Percentiles rank a stretch among this genome's conserved stretches.
These are phyloP conservation scores for Cryptomeria japonica DNA, from an alignment of 75 land plant species.

Conservation along the genomic window DNA sequence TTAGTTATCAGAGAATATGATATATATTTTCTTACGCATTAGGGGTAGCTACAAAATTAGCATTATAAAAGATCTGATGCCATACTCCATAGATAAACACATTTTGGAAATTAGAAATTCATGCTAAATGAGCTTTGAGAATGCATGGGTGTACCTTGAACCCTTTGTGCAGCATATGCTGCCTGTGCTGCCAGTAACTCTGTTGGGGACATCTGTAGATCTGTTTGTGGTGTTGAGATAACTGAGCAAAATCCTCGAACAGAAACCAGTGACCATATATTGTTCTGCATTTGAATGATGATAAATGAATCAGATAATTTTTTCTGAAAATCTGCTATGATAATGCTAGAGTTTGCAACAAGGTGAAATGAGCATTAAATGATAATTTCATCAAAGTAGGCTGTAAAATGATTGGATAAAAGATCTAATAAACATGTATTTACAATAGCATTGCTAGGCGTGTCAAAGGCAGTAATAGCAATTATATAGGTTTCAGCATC, in stretches of 20 bases:
- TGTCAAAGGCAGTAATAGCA: neutral
- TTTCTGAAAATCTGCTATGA: neutral
- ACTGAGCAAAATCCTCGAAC: constrained; percentile 9
- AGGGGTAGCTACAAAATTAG: constrained; percentile 1
- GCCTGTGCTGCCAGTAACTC: constrained; percentile 6
- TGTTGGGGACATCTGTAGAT: neutral
- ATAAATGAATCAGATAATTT: neutral
- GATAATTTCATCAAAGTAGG: neutral
- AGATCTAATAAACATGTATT: neutral
- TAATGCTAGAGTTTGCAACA: neutral
- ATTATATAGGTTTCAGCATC: neutral
- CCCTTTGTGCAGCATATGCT: constrained; percentile 6
- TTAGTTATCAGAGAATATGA: neutral
- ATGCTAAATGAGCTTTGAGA: neutral
- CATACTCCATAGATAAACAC: neutral
- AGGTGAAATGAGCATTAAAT: neutral
- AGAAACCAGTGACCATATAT: neutral
- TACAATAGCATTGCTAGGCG: neutral
- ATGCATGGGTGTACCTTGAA: constrained; percentile 1
- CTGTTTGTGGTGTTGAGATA: constrained; percentile 5
- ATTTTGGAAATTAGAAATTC: neutral
- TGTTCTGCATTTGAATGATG: neutral
- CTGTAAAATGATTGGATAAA: neutral
- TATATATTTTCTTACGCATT: neutral
- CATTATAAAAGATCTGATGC: neutral